Evolutionary conservation across 2,329 filamentous ascomycete species (phyloP), one percentile per base, ranked within the genome.

Genomic region (Cercospora janseana): DNA sequence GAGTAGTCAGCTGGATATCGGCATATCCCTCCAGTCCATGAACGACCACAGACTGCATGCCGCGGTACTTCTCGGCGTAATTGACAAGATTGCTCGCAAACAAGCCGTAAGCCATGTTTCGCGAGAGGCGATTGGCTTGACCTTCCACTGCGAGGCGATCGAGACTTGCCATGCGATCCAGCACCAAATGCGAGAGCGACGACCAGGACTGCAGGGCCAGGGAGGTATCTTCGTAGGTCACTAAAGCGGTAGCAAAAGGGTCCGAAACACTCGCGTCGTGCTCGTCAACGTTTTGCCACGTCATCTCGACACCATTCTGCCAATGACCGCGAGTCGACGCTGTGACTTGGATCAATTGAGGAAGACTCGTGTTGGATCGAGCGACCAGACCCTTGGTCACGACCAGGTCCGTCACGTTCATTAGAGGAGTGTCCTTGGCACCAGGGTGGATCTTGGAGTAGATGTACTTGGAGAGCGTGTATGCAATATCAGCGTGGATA

Each of bases 381-480:
- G 51, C 48, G 4, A 63, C 51, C 1, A 66, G 44, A 27, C 60
- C 58, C 12, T 62, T 60, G 6, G 51, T 43, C 34, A 76, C 70
- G 9, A 63, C 63, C 41, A 77, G 58, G 40, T 74, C 61, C 13
- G 61, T 45, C 8, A 76, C 65, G 51, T 75, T 67, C 40, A 76
- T 67, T 24, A 18, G 46, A 9, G 38, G 34, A 37, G 34, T 18
- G 8, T 34, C 23, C 27, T 51, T 46, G 26, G 31, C 28, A n/a
- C 26, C 34, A n/a, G 47, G 40, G 13, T 49, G 21, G 6, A 46
- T 18, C 34, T 47, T 34, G 7, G 46, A 18, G 29, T 49, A 45
- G 3, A 67, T 40, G 52, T 69, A 66, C 6, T 57, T 37, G 1
- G 63, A 69, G 3, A 69, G 49, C 0, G 63, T 68, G 5, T 65